These are phyloP conservation scores for Acacia melanoxylon DNA, from an alignment of 306 rosid genomes.

Conservation along the genomic window DNA sequence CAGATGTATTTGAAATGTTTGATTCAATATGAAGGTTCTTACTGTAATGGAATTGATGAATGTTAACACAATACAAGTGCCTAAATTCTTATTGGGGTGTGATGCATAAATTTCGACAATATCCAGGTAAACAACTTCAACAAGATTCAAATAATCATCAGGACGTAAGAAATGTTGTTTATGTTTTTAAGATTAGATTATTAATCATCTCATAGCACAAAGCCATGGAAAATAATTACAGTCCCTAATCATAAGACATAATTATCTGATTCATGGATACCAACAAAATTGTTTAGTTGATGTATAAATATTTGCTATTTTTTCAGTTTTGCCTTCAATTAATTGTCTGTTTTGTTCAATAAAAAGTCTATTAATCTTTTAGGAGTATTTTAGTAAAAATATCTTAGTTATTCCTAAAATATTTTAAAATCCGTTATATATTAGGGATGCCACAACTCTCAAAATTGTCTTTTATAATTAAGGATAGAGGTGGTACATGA, in stretches of 20 bases:
- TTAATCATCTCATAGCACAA: neutral
- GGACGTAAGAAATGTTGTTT: neutral
- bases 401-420: neutral
- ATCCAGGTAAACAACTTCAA: neutral
- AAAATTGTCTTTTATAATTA: neutral
- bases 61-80: neutral
- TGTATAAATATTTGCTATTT: neutral
- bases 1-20: conserved; percentile 11
- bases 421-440: neutral
- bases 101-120: neutral
- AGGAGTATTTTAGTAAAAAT: neutral
- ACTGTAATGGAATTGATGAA: neutral
- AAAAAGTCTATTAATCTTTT: too few relatives aligned
- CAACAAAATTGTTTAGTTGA: neutral
- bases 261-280: neutral
- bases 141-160: neutral
- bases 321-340: neutral
- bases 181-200: neutral
- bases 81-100: neutral
- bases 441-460: neutral
- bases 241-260: neutral
- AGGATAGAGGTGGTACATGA: neutral
- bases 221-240: neutral
- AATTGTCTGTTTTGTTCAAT: neutral
- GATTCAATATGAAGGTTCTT: neutral